Conservation (phyloP, 2,329 filamentous ascomycete genomes). For the Colletotrichum falcatum region DNA sequence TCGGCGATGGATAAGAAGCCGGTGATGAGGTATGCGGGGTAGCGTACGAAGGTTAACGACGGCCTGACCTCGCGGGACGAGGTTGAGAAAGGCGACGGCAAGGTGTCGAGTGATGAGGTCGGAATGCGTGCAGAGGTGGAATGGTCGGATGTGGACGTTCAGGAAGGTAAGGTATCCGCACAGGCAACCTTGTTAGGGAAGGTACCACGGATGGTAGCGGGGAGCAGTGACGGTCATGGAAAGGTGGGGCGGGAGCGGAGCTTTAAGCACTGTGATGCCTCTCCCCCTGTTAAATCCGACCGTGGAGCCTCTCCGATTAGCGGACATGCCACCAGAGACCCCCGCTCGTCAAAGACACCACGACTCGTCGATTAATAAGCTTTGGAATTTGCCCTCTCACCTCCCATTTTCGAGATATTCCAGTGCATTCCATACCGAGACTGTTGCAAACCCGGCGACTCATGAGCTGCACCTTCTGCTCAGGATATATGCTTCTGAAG, state of each 20-base stretch:
- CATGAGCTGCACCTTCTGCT: neutral
- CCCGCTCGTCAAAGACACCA: neutral
- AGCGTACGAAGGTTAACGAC: neutral
- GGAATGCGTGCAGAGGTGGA: constrained; percentile 7
- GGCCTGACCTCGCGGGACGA: constrained; percentile 8
- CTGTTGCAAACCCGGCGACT: neutral
- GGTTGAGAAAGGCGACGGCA: constrained; percentile 5
- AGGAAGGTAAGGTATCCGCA: constrained; percentile 7
- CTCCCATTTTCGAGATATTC: constrained; percentile 8
- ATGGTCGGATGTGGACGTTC: constrained; percentile 20
- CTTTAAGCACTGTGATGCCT: neutral
- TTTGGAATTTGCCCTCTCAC: neutral
- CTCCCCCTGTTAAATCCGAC: constrained; percentile 30
- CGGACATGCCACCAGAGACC: constrained; percentile 10
- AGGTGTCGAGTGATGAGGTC: neutral
- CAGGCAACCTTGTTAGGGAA: neutral
- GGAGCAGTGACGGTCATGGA: constrained; percentile 3
- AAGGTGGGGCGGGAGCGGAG: constrained; percentile 19
- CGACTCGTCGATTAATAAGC: constrained; percentile 32
- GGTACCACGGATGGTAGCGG: constrained; percentile 21
- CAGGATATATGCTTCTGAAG: neutral
- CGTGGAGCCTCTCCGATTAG: constrained; percentile 15
- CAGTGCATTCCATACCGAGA: constrained; percentile 7
- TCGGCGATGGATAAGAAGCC: neutral
- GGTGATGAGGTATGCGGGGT: neutral